phyloP scores from a whole-genome alignment of 1,139 yeast species.

The Wickerhamomyces sp. region DNA sequence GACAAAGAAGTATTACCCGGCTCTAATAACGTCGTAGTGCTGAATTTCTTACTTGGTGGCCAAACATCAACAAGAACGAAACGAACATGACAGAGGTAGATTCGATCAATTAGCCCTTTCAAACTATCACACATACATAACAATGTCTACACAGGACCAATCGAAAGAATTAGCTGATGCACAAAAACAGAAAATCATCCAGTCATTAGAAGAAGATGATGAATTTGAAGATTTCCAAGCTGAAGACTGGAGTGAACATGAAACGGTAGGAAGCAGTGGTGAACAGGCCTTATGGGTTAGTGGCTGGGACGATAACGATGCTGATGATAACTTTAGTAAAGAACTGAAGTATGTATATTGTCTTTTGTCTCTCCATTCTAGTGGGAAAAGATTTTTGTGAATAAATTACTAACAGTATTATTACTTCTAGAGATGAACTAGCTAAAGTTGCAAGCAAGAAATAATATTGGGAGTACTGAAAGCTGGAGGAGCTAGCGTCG shows the following conservation, averaged over 20 bases:
- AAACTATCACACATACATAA: neutral
- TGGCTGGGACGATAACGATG: conserved; percentile 90
- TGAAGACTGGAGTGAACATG: conserved; percentile 55
- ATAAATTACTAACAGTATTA: too few species aligned
- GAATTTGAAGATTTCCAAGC: conserved; percentile 95
- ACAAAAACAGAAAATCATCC: conserved; percentile 21
- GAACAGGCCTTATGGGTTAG: conserved; percentile 76
- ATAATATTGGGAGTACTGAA: conserved; percentile 2
- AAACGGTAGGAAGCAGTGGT: conserved; percentile 35
- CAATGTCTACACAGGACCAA: conserved; percentile 13
- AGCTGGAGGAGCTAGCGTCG: neutral
- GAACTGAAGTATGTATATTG: conserved; percentile 44
- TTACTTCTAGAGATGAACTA: conserved; percentile 20
- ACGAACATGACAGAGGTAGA: too few species aligned
- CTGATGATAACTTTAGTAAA: conserved; percentile 72
- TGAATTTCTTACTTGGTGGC: neutral
- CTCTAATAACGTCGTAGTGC: too few species aligned
- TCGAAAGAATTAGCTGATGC: conserved; percentile 6
- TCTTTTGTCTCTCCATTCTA: too few species aligned
- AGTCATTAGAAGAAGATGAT: conserved; percentile 81
- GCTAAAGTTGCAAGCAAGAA: conserved; percentile 25
- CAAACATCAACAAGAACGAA: neutral
- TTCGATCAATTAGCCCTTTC: too few species aligned
- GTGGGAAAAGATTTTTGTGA: too few species aligned
- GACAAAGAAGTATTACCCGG: neutral